A percentile compares a stretch with the other conserved stretches of the same genome.
Conservation (phyloP, 2,329 filamentous ascomycete genomes). For the Fusarium paranaense region DNA sequence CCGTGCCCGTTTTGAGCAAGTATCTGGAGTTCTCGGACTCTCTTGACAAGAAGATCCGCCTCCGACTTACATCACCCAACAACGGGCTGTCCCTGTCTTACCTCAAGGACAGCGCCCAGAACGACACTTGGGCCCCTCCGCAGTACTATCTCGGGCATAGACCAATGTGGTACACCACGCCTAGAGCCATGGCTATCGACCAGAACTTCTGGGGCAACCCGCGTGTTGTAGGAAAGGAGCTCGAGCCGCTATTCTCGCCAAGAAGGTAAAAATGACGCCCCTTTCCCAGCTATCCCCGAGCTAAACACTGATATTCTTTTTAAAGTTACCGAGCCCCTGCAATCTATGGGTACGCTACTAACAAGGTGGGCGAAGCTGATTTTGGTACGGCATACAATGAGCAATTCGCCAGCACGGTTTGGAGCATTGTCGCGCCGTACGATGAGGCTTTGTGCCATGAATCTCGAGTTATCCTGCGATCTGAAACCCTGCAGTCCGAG, state of each 20-base stretch:
- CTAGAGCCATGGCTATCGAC: not conserved
- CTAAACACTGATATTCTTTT: not conserved
- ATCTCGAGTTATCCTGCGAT: not conserved
- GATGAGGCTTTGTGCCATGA: not conserved
- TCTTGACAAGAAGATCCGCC: not conserved
- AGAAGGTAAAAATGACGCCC: not conserved
- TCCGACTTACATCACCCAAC: not conserved
- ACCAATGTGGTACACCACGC: not conserved
- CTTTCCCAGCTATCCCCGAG: not conserved
- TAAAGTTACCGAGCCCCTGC: slow-evolving; percentile 8
- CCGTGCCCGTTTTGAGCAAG: not conserved
- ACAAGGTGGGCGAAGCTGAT: not conserved
- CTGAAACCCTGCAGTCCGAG: not conserved
- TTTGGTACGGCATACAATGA: not conserved
- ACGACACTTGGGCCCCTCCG: not conserved
- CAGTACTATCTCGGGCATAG: not conserved
- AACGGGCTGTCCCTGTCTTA: not conserved
- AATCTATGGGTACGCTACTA: slow-evolving; percentile 1
- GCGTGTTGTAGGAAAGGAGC: not conserved
- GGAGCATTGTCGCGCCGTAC: slow-evolving; percentile 14
- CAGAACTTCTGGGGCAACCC: not conserved
- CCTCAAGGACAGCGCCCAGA: not conserved
- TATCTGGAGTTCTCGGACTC: not conserved
- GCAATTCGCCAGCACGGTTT: slow-evolving; percentile 1
- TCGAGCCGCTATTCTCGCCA: not conserved